Base-by-base conservation (phyloP, 352 stramenopile species). In the Phytophthora constricta region DNA sequence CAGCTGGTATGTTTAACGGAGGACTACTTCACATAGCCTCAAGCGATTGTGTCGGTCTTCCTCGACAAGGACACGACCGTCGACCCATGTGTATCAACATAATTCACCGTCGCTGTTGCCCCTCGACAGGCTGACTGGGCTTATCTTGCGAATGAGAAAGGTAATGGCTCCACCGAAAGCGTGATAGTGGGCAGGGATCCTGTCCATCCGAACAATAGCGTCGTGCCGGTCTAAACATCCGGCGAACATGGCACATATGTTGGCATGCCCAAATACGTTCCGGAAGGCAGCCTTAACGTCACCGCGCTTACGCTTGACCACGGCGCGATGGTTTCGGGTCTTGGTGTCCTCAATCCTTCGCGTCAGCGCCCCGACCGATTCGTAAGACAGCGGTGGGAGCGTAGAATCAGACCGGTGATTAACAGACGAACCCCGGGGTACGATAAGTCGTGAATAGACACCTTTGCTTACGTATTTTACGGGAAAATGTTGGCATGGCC, bases 41-140 rank as follows among this genome's bases (percentile, higher is more conserved):
- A 65, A 55, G 1, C 63, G 54, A 16, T 54, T 16, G 2, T 0
- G 8, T 3, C 7, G 17, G 10, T 62, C 55, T 26, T 37, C 14
- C 26, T 77, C 64, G 5, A 77, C 59, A 1, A 77, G 45, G 0
- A 74, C 37, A 26, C 68, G 60, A 33, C 74, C 60, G 31, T 74
- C 70, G 0, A 71, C 58, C 59, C 62, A 76, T 14, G 62, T 63
- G 19, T 66, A 73, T 4, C 51, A 54, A 63, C n/a, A 77, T 22
- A 55, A 14, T 11, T 64, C 50, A 7, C 1, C 2, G 41, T 77
- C 39, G 3, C 45, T 9, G 10, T 55, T 1, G 5, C 11, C 5
- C 3, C 19, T 14, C n/a, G n/a, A n/a, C n/a, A 45, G 48, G 4
- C 13, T 51, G 23, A n/a, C 16, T 1, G 50, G 70, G 20, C 50